Evolutionary conservation across 495 filamentous ascomycete genomes (phyloP), one percentile per base, ranked within the genome.

Genomic region (Trichoderma asperelloides): DNA sequence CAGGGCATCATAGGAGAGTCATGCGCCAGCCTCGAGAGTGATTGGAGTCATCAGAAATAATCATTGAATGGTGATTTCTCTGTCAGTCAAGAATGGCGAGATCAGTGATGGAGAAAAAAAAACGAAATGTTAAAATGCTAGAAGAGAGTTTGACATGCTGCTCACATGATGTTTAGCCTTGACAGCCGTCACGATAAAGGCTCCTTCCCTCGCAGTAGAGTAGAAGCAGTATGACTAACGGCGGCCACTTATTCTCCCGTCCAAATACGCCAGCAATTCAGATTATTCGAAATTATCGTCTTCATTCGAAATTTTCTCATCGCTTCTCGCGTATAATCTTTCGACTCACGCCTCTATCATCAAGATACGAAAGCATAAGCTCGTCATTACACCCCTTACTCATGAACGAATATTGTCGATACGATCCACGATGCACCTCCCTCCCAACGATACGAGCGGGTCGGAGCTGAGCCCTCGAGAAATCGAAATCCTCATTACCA

Each of bases 401-500:
- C 11, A 51, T 60, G 55, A 60, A 60, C 27, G 6, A 30, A 8
- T 15, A 21, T 21, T 15, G 27, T 33, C 28, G 55, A 33, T 60
- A 16, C 27, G 8, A 12, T 30, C 5, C 55, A 60, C 16, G 9
- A 60, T 60, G 55, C 55, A 60, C 16, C 55, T 11, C 15, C 55
- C 55, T 30, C 11, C 55, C 9, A 60, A 60, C 25, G 55, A 60
- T 18, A 60, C 55, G 8, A 60, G 55, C 55, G 55, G 55, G 2
- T 60, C 55, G 25, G 55, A 60, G 55, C 55, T 60, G 55, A 30
- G 12, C 7, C 30, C 63, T 2, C 37, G 40, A 15, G 63, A 80
- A 65, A 72, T 78, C 64, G 68, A 73, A 16, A 71, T 71, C 3
- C 72, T 78, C 49, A 74, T 75, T 8, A 69, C 72, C 57, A 75